phyloP scores from a whole-genome alignment of 2,329 filamentous ascomycete genomes.

The Thyridium curvatum region DNA sequence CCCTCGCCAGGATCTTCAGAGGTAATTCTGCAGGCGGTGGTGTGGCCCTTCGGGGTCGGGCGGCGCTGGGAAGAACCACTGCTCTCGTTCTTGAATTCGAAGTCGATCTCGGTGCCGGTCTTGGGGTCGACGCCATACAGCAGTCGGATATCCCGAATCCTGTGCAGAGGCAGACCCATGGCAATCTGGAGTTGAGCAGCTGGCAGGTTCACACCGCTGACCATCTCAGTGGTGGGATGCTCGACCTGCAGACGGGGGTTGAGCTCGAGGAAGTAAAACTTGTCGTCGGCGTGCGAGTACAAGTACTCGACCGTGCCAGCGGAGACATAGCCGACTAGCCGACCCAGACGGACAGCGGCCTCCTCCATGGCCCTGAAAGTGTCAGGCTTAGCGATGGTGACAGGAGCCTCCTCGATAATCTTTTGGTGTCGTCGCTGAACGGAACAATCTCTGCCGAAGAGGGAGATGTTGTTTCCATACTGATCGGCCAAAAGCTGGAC shows the following conservation, averaged over 20 bases:
- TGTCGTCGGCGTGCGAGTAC: slow-evolving; percentile 95
- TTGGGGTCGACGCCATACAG: slow-evolving; percentile 94
- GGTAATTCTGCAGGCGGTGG: slow-evolving; percentile 97
- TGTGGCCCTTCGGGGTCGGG: slow-evolving; percentile 91
- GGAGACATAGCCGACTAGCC: slow-evolving; percentile 94
- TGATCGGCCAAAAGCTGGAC: slow-evolving; percentile 96
- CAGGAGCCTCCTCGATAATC: slow-evolving; percentile 98
- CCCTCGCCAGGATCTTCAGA: slow-evolving; percentile 98
- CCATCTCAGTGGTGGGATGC: slow-evolving; percentile 99
- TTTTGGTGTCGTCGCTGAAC: slow-evolving; percentile 98
- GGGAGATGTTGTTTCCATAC: slow-evolving; percentile 99
- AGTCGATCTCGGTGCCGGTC: slow-evolving; percentile 82
- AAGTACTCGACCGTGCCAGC: slow-evolving; percentile 98
- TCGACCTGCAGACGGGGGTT: slow-evolving; percentile 99
- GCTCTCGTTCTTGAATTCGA: slow-evolving; percentile 84
- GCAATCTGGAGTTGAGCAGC: slow-evolving; percentile 97
- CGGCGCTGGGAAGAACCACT: slow-evolving; percentile 81
- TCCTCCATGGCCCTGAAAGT: slow-evolving; percentile 97
- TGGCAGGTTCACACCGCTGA: slow-evolving; percentile 93
- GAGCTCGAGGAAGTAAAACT: slow-evolving; percentile 98
- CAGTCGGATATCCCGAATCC: slow-evolving; percentile 91
- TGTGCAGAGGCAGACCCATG: slow-evolving; percentile 95
- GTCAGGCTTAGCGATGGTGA: slow-evolving; percentile 83
- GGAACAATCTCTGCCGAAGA: slow-evolving; percentile 97
- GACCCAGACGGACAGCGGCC: slow-evolving; percentile 87